Conservation (phyloP, 1,139 yeast species). For the Debaryomyces robertsiae region DNA sequence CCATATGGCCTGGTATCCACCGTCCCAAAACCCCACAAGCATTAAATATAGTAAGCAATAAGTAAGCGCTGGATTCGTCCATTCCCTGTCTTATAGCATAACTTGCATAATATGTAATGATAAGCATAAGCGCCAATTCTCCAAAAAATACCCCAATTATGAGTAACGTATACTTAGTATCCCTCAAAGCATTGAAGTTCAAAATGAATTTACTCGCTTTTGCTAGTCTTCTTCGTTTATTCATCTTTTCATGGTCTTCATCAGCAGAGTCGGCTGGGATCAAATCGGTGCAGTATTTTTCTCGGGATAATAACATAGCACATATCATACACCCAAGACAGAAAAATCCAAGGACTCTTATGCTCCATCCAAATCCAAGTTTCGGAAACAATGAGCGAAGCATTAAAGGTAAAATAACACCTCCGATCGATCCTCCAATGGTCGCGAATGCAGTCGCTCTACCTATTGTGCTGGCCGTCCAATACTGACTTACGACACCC, state of each 20-base stretch:
- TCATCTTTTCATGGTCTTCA: conserved; percentile 7
- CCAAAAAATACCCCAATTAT: conserved; percentile 44
- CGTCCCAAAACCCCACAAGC: conserved; percentile 64
- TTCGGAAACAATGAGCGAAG: conserved; percentile 32
- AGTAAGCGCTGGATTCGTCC: conserved; percentile 52
- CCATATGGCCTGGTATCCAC: conserved; percentile 57
- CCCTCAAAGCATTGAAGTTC: conserved; percentile 27
- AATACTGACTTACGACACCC: conserved; percentile 39
- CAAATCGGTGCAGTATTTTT: conserved; percentile 11
- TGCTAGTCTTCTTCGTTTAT: conserved; percentile 9
- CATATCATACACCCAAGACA: conserved; percentile 31
- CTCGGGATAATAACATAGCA: conserved; percentile 13
- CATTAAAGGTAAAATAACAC: conserved; percentile 38
- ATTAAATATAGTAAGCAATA: conserved; percentile 57
- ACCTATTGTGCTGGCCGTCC: conserved; percentile 40
- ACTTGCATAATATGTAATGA: conserved; percentile 57
- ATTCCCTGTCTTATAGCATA: conserved; percentile 57
- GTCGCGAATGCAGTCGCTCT: conserved; percentile 41
- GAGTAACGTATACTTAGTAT: conserved; percentile 30
- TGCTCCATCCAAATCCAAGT: conserved; percentile 40
- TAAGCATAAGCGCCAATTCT: conserved; percentile 57
- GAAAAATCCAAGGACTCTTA: conserved; percentile 36
- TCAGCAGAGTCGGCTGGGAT: conserved; percentile 8
- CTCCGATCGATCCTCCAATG: conserved; percentile 44
- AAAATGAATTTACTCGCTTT: conserved; percentile 21